Percentiles rank a stretch among this genome's conserved stretches.
Evolutionary conservation across 768 basidiomycete genomes (phyloP).

Genomic region (Agrocybe pediades): DNA sequence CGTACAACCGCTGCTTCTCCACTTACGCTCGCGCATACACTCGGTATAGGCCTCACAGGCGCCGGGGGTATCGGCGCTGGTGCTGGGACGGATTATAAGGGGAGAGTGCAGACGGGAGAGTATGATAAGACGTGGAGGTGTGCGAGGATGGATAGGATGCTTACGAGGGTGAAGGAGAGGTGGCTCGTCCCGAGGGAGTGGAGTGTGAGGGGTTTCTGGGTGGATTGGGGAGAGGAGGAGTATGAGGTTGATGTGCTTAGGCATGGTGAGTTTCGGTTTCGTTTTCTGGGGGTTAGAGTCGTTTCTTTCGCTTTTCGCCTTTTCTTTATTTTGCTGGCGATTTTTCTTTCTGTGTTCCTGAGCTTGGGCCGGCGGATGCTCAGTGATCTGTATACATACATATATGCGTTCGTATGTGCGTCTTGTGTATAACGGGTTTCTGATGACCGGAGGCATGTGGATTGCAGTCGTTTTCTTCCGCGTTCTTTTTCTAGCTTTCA

Average conservation of each 20-base stretch:
- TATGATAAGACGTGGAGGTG: conserved; percentile 41
- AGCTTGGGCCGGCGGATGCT: neutral
- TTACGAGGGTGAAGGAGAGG: conserved; percentile 41
- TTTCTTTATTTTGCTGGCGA: neutral
- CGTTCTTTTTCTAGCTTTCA: no score
- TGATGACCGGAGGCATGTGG: no score
- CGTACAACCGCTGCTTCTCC: neutral
- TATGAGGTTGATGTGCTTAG: conserved; percentile 36
- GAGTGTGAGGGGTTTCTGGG: conserved; percentile 37
- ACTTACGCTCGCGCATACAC: neutral
- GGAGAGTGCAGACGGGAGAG: conserved; percentile 12
- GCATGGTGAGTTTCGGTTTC: conserved; percentile 28
- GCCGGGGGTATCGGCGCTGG: neutral
- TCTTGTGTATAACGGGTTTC: no score
- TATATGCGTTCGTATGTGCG: no score
- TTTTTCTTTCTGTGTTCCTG: neutral
- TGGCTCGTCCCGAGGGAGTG: conserved; percentile 44
- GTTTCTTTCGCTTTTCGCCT: neutral
- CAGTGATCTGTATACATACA: no score
- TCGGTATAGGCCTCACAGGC: neutral
- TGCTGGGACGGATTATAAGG: conserved; percentile 1
- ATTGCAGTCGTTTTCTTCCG: no score
- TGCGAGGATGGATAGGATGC: conserved; percentile 41
- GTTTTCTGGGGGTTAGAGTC: neutral
- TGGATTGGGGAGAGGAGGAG: conserved; percentile 46